Evolutionary conservation across 1,284 basidiomycete genomes (phyloP).

Genomic region (Puccinia polysora): DNA sequence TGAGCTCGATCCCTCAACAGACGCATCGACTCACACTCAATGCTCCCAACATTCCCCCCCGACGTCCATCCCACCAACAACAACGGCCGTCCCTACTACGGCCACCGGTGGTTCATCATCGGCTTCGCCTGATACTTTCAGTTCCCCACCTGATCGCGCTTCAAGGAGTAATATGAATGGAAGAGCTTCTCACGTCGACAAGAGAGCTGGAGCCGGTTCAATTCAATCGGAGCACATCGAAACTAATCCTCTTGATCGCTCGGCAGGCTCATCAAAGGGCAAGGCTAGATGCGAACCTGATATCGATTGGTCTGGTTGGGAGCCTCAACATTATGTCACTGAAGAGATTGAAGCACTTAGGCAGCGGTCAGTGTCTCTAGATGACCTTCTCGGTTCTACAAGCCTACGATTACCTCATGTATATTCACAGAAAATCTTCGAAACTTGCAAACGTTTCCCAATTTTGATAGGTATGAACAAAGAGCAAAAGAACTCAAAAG

Average conservation of each 20-base stretch:
- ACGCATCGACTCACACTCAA: not conserved
- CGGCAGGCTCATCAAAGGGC: not conserved
- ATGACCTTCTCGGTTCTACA: not conserved
- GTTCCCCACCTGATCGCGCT: not conserved
- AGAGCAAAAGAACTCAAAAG: constrained; percentile 37
- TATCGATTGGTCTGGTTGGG: constrained; percentile 38
- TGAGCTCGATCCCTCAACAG: not conserved
- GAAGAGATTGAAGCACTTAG: not conserved
- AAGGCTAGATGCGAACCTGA: not conserved
- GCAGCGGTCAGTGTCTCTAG: constrained; percentile 9
- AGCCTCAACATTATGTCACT: not conserved
- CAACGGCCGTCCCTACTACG: not conserved
- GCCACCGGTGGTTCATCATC: not conserved
- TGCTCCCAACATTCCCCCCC: not conserved
- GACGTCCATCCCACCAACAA: not conserved
- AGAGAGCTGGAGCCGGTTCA: not conserved
- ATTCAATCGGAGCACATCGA: not conserved
- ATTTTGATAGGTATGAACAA: constrained; percentile 8
- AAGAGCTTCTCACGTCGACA: not conserved
- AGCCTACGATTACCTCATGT: too few species aligned
- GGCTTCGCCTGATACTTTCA: constrained; percentile 7
- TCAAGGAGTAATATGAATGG: not conserved
- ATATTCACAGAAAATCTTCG: too few species aligned
- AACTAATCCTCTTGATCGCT: not conserved
- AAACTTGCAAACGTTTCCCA: not conserved